Evolutionary conservation across 495 filamentous ascomycete genomes (phyloP).

Genomic region (Aspergillus taichungensis): DNA sequence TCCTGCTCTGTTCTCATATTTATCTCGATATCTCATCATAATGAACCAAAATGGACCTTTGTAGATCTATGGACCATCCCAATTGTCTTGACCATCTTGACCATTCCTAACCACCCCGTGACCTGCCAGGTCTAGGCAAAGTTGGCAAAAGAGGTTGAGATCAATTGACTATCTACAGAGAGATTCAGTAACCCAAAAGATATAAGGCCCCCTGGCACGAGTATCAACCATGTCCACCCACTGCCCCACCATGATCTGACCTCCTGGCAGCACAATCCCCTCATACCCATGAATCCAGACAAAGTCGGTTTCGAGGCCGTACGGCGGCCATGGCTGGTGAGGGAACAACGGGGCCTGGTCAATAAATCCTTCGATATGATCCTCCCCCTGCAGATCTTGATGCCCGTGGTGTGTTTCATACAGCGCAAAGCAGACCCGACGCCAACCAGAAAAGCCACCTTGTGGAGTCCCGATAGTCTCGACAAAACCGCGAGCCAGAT

Average conservation of each 20-base stretch:
- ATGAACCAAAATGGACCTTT: slow-evolving; percentile 4
- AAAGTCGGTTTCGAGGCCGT: slow-evolving; percentile 6
- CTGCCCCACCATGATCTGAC: slow-evolving; percentile 38
- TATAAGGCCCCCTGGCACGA: slow-evolving; percentile 39
- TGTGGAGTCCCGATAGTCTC: slow-evolving; percentile 19
- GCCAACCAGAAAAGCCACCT: slow-evolving; percentile 29
- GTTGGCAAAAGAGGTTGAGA: too few relatives aligned
- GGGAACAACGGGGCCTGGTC: slow-evolving; percentile 2
- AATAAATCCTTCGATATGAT: slow-evolving; percentile 1
- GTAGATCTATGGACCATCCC: too few relatives aligned
- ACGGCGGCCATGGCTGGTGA: slow-evolving; percentile 13
- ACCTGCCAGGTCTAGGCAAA: too few relatives aligned
- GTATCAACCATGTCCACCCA: slow-evolving; percentile 29
- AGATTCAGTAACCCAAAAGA: slow-evolving; percentile 39
- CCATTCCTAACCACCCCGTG: too few relatives aligned
- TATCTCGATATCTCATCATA: slow-evolving; percentile 8
- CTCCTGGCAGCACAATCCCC: slow-evolving; percentile 42
- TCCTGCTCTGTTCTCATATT: slow-evolving; percentile 5
- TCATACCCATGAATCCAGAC: slow-evolving; percentile 35
- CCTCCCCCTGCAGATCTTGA: neutral
- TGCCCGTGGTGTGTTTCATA: slow-evolving; percentile 9
- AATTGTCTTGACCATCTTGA: too few relatives aligned
- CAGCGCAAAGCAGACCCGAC: slow-evolving; percentile 34
- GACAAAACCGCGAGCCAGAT: slow-evolving; percentile 22
- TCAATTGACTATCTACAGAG: neutral